Base-by-base conservation (phyloP, 495 filamentous ascomycete genomes). In the Penicillium paxilli region DNA sequence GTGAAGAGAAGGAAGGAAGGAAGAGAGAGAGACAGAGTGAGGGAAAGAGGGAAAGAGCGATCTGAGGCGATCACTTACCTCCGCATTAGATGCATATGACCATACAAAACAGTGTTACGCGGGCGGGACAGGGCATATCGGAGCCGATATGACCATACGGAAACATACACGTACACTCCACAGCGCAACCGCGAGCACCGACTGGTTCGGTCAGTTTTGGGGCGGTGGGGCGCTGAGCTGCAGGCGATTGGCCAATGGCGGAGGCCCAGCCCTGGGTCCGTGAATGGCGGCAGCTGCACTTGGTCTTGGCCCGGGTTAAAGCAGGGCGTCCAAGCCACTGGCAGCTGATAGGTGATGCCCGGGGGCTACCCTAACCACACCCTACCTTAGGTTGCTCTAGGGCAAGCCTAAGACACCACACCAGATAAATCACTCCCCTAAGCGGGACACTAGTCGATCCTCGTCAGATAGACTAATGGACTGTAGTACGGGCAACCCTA, bases 11-110 rank as follows among this genome's bases (percentile, higher is more conserved):
- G 21, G 40, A 54, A 47, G 35, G 46, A 44, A 38, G 17, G 40
- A 45, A 38, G 8, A 11, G 11, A 38, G 16, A 21, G 40, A 54
- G 44, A 32, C 41, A 44, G 26, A 16, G 38, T 32, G 30, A 30
- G 50, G 49, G 38, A 49, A 52, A 45, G 59, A 48, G 57, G 44
- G 35, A 52, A 58, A 56, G 51, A 32, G 44, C 37, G 54, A 70
- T 54, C 66, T 62, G 58, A 69, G 55, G 55, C 57, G 51, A 66
- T 65, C 57, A 38, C 35, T 16, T 16, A 38, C 17, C 33, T 37
- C n/a, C n/a, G 35, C 63, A 61, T 70, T 62, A 63, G 60, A 69
- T 62, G 69, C 62, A 60, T 63, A 58, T 66, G 56, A 67, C 66
- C 28, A 41, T 66, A 53, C 47, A 54, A 62, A 64, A 73, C 66